Evolutionary conservation across 2,329 filamentous ascomycete genomes (phyloP), one percentile per base, ranked within the genome.

Genomic region (Venturia carpophila): DNA sequence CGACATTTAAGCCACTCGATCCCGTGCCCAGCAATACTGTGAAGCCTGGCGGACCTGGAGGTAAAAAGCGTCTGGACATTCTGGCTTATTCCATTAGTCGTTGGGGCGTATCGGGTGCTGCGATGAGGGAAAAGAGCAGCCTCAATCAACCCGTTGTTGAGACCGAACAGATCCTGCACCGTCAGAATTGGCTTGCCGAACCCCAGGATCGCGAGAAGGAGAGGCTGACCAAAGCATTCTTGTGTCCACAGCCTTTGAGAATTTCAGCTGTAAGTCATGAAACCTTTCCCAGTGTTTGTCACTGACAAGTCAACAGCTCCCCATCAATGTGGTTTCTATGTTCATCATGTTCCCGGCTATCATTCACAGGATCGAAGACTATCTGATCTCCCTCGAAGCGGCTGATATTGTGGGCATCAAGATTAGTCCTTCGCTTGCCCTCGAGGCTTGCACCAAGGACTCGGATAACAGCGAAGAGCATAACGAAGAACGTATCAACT

Each of bases 401-500:
- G 76, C 97, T 68, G 74, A 81, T 1, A 74, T 84, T 21, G 76
- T 97, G 0, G 82, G 82, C 2, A 79, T 97, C 0, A 71, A 81
- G 0, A 82, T 96, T 17, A 79, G 80, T 0, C 83, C 90, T 0
- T 80, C 83, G 1, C 79, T 95, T 37, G 92, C 92, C 0, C 80
- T 99, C 0, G 92, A 97, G 72, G 92, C 94, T 0, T 79, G 97
- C 65, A 99, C 94, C 0, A 97, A 99, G 72, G 91, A 97, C 71
- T 92, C 89, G 0, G 90, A 95, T 69, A 92, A 92, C 68, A 87
- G 86, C 0, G 88, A 89, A 9, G 90, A 96, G 45, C 84, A 91
- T 67, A 80, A 79, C 0, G 79, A 83, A 42, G 82, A 88, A 65
- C 84, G 89, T 47, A 76, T 91, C 63, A 90, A 92, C 69, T 86